These are phyloP conservation scores for Caloboletus inedulis DNA, from an alignment of 1,284 basidiomycete genomes.

Conservation along the genomic window DNA sequence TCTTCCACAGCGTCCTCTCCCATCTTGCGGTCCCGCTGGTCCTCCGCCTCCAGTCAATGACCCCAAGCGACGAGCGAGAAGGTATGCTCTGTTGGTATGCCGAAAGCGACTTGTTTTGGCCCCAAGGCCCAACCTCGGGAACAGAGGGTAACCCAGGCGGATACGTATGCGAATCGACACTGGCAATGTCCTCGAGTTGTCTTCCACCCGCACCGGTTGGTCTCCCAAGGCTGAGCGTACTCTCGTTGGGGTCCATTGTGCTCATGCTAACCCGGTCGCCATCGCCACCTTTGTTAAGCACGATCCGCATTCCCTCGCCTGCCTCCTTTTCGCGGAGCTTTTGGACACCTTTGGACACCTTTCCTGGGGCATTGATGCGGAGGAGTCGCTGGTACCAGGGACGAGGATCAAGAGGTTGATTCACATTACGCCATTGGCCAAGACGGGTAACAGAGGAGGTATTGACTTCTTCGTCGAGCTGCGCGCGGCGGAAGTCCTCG, in stretches of 20 bases:
- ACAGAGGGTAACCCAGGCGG: constrained; percentile 41
- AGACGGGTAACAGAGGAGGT: constrained; percentile 86
- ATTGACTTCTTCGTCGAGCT: constrained; percentile 89
- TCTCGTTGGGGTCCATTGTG: constrained; percentile 39
- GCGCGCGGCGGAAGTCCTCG: constrained; percentile 89
- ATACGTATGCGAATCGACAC: constrained; percentile 60
- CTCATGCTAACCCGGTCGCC: constrained; percentile 40
- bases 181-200: constrained; percentile 57
- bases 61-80: constrained; percentile 58
- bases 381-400: constrained; percentile 72
- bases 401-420: constrained; percentile 78
- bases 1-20: constrained; percentile 98
- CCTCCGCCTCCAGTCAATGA: constrained; percentile 74
- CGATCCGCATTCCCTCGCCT: constrained; percentile 58
- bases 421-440: constrained; percentile 86
- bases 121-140: constrained; percentile 25
- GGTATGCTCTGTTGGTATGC: constrained; percentile 55
- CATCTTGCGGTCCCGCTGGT: constrained; percentile 75
- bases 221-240: constrained; percentile 40
- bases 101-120: constrained; percentile 32
- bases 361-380: constrained; percentile 64
- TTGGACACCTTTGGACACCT: constrained; percentile 80
- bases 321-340: constrained; percentile 85
- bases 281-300: constrained; percentile 54
- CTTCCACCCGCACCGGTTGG: constrained; percentile 37